phyloP scores from a whole-genome alignment of 1,139 yeast species.

The Saccharomycopsis phalli region DNA sequence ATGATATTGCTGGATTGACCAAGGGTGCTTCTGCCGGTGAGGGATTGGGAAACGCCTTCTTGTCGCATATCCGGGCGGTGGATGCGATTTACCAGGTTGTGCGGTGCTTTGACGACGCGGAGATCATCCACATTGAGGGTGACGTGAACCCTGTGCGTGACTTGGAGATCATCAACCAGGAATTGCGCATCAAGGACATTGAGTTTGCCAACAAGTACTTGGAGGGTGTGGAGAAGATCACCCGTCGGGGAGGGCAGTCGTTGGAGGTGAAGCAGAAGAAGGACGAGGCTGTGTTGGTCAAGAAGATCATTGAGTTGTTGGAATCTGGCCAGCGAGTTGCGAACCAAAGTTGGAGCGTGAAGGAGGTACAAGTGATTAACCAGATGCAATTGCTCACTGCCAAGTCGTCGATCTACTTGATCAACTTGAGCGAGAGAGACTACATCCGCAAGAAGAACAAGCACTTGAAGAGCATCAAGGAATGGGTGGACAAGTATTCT shows the following conservation, averaged over 20 bases:
- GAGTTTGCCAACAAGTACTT: constrained; percentile 89
- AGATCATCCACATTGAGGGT: constrained; percentile 95
- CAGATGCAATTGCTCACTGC: constrained; percentile 85
- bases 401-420: constrained; percentile 90
- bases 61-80: constrained; percentile 95
- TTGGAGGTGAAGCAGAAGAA: constrained; percentile 90
- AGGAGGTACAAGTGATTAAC: constrained; percentile 87
- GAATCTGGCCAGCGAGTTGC: constrained; percentile 87
- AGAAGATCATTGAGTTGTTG: constrained; percentile 63
- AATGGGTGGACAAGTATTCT: constrained; percentile 92
- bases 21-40: constrained; percentile 98
- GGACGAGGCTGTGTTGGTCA: constrained; percentile 81
- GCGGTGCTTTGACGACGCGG: constrained; percentile 97
- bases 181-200: constrained; percentile 91
- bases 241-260: constrained; percentile 93
- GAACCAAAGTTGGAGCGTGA: constrained; percentile 79
- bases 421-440: constrained; percentile 90
- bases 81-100: constrained; percentile 98
- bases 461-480: constrained; percentile 81
- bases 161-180: constrained; percentile 84
- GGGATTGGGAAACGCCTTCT: constrained; percentile 96
- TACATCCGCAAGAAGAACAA: constrained; percentile 97
- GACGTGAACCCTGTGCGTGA: constrained; percentile 96
- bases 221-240: constrained; percentile 78
- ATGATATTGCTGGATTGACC: constrained; percentile 97